Percentiles rank a stretch among this genome's conserved stretches.
phyloP scores from a whole-genome alignment of 73 alveolate genomes.

The Paramecium pentaurelia region DNA sequence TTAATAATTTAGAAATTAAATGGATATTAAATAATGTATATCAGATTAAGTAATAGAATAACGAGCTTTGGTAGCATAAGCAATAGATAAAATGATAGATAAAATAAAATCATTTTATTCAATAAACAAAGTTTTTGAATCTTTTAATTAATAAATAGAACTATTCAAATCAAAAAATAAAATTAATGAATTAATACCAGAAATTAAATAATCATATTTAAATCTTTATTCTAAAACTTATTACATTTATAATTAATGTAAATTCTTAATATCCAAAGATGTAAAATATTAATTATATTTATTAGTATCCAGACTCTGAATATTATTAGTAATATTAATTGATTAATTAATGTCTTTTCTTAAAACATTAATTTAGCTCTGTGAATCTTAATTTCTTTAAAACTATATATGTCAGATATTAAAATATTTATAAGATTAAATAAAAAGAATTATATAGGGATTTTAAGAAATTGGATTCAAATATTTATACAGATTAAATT shows the following conservation, averaged over 20 bases:
- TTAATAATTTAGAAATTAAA: background rate
- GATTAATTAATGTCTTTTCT: background rate
- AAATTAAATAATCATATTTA: background rate
- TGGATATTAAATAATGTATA: background rate
- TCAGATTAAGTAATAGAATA: background rate
- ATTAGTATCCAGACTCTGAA: background rate
- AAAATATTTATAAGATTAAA: background rate
- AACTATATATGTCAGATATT: background rate
- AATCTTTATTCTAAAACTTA: background rate
- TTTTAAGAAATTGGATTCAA: background rate
- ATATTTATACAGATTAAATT: background rate
- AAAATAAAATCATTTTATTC: background rate
- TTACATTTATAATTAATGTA: background rate
- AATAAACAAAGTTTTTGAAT: background rate
- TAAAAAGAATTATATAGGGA: background rate
- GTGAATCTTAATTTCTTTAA: background rate
- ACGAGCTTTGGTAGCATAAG: background rate
- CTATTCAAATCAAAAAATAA: background rate
- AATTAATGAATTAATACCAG: background rate
- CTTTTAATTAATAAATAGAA: background rate
- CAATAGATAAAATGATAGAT: slow-evolving; percentile 19
- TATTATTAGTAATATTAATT: background rate
- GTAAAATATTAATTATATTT: background rate
- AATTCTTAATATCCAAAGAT: background rate
- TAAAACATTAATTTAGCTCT: background rate